phyloP scores from a whole-genome alignment of 108 stramenopile species.

The Nitzschia sp. region DNA sequence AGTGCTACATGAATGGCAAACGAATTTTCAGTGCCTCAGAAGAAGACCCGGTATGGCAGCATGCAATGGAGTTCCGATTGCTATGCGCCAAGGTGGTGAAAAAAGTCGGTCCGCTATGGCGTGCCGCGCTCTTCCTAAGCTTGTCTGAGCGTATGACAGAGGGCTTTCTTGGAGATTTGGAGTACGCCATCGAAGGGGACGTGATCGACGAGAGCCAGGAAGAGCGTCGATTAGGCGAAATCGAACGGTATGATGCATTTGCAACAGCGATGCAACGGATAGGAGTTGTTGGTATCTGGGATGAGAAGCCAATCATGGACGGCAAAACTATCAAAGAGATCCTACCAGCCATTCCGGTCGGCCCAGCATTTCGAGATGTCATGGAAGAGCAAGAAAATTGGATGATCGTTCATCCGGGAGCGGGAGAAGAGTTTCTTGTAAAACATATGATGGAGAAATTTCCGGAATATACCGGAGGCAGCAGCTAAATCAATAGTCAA shows the following conservation, averaged over 20 bases:
- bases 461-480: slow-evolving; percentile 34
- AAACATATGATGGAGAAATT: slow-evolving; percentile 58
- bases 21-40: slow-evolving; percentile 57
- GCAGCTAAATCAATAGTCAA: background rate
- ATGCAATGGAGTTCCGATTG: slow-evolving; percentile 79
- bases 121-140: slow-evolving; percentile 71
- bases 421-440: slow-evolving; percentile 46
- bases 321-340: slow-evolving; percentile 69
- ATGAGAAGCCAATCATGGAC: slow-evolving; percentile 70
- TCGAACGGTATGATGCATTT: slow-evolving; percentile 69
- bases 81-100: slow-evolving; percentile 49
- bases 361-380: slow-evolving; percentile 80
- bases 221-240: slow-evolving; percentile 60
- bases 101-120: slow-evolving; percentile 68
- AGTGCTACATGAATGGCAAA: slow-evolving; percentile 58
- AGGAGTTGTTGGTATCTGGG: slow-evolving; percentile 79
- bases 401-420: slow-evolving; percentile 80
- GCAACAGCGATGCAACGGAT: slow-evolving; percentile 76
- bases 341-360: slow-evolving; percentile 62
- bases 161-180: slow-evolving; percentile 29
- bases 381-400: slow-evolving; percentile 83
- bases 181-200: slow-evolving; percentile 75
- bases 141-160: slow-evolving; percentile 65
- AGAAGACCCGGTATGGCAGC: slow-evolving; percentile 73
- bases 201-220: slow-evolving; percentile 70